phyloP scores from a whole-genome alignment of 2,329 filamentous ascomycete species.

The Aureobasidium mangrovei region DNA sequence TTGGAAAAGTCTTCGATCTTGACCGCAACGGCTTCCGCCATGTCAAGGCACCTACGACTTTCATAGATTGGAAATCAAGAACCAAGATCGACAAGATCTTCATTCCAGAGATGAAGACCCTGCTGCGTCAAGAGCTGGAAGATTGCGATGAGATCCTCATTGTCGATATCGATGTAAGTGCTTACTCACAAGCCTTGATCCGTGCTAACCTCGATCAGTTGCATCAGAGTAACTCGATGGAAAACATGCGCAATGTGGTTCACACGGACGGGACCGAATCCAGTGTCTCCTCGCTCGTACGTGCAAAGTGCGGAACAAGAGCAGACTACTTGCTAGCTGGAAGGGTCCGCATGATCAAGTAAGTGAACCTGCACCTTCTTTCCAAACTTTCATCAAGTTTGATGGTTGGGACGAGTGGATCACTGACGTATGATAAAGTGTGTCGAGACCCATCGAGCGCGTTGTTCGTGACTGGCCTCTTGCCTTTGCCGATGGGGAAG shows the following conservation, averaged over 20 bases:
- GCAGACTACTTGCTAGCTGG: slow-evolving; percentile 20
- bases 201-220: no score
- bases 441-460: slow-evolving; percentile 18
- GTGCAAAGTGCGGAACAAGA: slow-evolving; percentile 22
- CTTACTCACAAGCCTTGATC: no score
- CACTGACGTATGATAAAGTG: neutral
- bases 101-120: slow-evolving; percentile 17
- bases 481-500: slow-evolving; percentile 22
- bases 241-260: slow-evolving; percentile 1
- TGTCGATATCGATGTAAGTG: slow-evolving; percentile 17
- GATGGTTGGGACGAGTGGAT: no score
- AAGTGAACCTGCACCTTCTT: neutral
- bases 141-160: slow-evolving; percentile 23
- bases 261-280: slow-evolving; percentile 24
- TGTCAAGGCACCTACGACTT: slow-evolving; percentile 17
- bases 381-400: neutral
- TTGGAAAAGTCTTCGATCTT: slow-evolving; percentile 17
- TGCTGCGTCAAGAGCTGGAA: slow-evolving; percentile 20
- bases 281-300: slow-evolving; percentile 22
- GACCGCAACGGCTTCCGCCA: slow-evolving; percentile 21
- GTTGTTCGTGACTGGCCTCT: slow-evolving; percentile 22
- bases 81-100: slow-evolving; percentile 17
- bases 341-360: slow-evolving; percentile 20
- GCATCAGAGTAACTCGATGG: no score
- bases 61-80: slow-evolving; percentile 18